Evolutionary conservation across 768 basidiomycete genomes (phyloP).

Genomic region (Collybia mongolica): DNA sequence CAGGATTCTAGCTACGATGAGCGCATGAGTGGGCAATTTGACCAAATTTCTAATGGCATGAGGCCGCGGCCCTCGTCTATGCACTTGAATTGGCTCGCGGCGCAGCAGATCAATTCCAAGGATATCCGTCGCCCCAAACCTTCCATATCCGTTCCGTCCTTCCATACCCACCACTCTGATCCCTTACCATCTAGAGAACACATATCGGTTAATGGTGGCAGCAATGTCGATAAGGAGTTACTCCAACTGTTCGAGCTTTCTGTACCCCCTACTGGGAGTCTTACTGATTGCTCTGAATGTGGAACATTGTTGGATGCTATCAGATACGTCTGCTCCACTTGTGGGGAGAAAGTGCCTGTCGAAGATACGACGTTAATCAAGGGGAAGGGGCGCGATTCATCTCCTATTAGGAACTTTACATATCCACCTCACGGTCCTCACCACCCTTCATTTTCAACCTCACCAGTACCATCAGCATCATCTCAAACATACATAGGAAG

Average conservation of each 20-base stretch:
- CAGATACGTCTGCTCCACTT: conserved; percentile 87
- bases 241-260: conserved; percentile 48
- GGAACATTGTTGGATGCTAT: conserved; percentile 73
- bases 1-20: conserved; percentile 60
- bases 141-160: conserved; percentile 20
- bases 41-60: conserved; percentile 14
- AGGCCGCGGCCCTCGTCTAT: conserved; percentile 61
- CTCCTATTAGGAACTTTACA: conserved; percentile 14
- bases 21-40: conserved; percentile 25
- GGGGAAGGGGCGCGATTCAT: conserved; percentile 47
- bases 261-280: conserved; percentile 53
- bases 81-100: conserved; percentile 64
- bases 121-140: conserved; percentile 19
- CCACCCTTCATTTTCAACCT: conserved; percentile 23
- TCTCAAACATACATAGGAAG: conserved; percentile 38
- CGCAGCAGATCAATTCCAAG: conserved; percentile 44
- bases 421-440: conserved; percentile 36
- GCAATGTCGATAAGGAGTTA: conserved; percentile 39
- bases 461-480: conserved; percentile 20
- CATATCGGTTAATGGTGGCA: neutral
- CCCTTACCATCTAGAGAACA: conserved; percentile 18
- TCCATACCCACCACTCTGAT: conserved; percentile 27
- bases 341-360: conserved; percentile 71
- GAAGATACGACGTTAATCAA: conserved; percentile 30
- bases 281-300: conserved; percentile 86